Base-by-base conservation (phyloP, 2,329 filamentous ascomycete genomes). In the Fusarium setosum region DNA sequence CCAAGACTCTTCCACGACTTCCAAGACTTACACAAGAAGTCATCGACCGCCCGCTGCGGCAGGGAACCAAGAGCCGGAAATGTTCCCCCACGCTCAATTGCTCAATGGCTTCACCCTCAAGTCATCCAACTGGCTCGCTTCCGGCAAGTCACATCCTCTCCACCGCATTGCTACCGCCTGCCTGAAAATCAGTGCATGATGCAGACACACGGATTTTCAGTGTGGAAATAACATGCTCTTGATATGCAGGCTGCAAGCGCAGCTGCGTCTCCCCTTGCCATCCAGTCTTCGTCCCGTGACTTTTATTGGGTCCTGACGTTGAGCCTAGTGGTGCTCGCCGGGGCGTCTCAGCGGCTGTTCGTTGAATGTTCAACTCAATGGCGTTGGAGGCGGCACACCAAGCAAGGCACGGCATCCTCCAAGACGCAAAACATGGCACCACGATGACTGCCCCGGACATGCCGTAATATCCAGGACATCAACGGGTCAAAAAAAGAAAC, bases 41-140 rank as follows among this genome's bases (percentile, higher is more conserved):
- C 48, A 38, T 57, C 35, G 34, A 53, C 29, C 18, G 26, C n/a
- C n/a, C 44, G 44, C 44, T 34, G 32, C 44, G 44, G 20, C 44
- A 47, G 31, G 37, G n/a, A 26, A 40, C 21, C 45, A 35, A 47
- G 32, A 45, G 20, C 45, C 17, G 17, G 34, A 50, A 44, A 31
- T 48, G 35, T 21, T 51, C 65, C 68, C 61, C 63, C 60, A 56
- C 50, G 47, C 41, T 24, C 59, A 29, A 48, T 56, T 61, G 47
- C 41, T 24, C 59, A 29, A 48, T 56, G 59, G 42, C 48, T 61
- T 59, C 58, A 59, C 60, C 9, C 48, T 37, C 50, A 38, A 18
- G 55, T 35, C 41, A 44, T 56, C n/a, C 48, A 20, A 70, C 54
- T 63, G 51, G 65, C 51, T 61, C 64, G 57, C 61, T 64, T 58